Evolutionary conservation across 2,329 filamentous ascomycete genomes (phyloP).

Genomic region (Sclerotinia sclerotiorum): DNA sequence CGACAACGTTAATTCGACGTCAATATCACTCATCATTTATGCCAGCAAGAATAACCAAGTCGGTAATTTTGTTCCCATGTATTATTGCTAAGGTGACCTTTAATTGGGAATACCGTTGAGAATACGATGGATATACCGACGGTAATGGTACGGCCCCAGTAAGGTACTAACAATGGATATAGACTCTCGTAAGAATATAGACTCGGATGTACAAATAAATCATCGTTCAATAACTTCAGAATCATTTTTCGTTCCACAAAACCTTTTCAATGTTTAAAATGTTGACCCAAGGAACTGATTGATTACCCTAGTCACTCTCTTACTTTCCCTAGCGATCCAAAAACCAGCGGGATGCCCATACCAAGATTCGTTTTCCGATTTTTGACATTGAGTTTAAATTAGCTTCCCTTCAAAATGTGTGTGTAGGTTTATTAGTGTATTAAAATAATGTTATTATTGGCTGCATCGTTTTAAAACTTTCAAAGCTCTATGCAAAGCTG

Average conservation of each 20-base stretch:
- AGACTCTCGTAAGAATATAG: not conserved
- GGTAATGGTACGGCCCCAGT: not conserved
- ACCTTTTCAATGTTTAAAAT: not conserved
- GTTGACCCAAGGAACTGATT: not conserved
- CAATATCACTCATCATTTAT: not conserved
- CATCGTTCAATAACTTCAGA: not conserved
- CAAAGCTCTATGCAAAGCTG: not conserved
- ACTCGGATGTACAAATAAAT: not conserved
- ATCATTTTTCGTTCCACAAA: not conserved
- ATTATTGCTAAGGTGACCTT: no score
- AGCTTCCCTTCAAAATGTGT: not conserved
- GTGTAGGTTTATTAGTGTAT: not conserved
- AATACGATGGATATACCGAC: not conserved
- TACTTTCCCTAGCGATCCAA: not conserved
- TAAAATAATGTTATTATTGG: constrained; percentile 1
- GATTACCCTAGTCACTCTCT: not conserved
- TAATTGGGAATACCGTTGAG: no score
- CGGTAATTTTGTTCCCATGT: not conserved
- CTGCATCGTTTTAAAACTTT: not conserved
- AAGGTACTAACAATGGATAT: not conserved
- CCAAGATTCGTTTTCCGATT: not conserved
- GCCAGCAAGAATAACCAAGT: no score
- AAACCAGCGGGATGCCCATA: not conserved
- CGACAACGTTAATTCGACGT: constrained; percentile 9
- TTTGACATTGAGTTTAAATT: not conserved